Evolutionary conservation across 169 alveolate species (phyloP).

Genomic region (Ichthyophthirius multifiliis): DNA sequence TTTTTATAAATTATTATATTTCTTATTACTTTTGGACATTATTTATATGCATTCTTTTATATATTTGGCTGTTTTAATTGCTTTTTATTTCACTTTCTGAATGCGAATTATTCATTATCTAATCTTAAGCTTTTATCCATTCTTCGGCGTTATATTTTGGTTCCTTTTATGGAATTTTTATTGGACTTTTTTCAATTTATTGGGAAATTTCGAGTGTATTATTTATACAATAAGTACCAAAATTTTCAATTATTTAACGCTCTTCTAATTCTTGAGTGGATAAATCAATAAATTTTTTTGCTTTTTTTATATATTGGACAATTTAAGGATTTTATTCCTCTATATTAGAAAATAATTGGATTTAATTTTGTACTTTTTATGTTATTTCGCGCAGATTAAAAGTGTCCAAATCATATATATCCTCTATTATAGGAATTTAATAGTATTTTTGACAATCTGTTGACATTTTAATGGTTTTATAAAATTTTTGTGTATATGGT

Average conservation of each 20-base stretch:
- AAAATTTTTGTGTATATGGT: no score
- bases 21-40: not conserved
- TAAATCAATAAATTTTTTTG: slow-evolving; percentile 34
- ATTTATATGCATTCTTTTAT: not conserved
- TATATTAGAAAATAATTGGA: not conserved
- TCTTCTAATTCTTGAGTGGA: slow-evolving; percentile 47
- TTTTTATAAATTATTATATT: not conserved
- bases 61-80: not conserved
- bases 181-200: not conserved
- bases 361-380: not conserved
- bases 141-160: not conserved
- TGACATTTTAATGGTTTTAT: no score
- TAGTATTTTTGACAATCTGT: no score
- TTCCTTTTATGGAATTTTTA: not conserved
- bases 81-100: not conserved
- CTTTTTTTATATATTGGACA: slow-evolving; percentile 32
- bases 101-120: not conserved
- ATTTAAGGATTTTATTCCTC: slow-evolving; percentile 14
- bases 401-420: slow-evolving; percentile 50
- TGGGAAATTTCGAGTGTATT: not conserved
- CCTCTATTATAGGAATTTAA: slow-evolving; percentile 47
- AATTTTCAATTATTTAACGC: slow-evolving; percentile 48
- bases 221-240: slow-evolving; percentile 15
- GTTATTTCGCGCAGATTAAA: slow-evolving; percentile 11
- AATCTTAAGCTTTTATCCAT: not conserved